Evolutionary conservation across 768 basidiomycete genomes (phyloP).

Genomic region (Candolleomyces eurysporus): DNA sequence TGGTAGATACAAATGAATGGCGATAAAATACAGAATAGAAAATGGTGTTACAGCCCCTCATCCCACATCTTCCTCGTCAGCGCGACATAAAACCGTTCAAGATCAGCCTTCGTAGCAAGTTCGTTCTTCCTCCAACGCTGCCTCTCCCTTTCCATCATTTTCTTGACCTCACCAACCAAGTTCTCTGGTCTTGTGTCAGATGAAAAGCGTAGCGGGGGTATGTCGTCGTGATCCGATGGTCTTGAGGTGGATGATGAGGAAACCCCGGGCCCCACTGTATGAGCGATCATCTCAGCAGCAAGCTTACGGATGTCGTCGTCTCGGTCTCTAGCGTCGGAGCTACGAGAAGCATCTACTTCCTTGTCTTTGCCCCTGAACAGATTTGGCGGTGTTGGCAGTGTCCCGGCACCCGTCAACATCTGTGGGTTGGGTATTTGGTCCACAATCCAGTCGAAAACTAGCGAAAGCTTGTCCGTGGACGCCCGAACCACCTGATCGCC

Average conservation of each 20-base stretch:
- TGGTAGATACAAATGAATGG: not conserved
- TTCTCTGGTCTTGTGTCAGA: not conserved
- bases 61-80: conserved; percentile 88
- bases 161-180: conserved; percentile 19
- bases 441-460: conserved; percentile 77
- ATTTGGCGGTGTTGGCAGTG: conserved; percentile 11
- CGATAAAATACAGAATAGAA: not conserved
- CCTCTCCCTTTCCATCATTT: conserved; percentile 23
- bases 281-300: not conserved
- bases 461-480: conserved; percentile 70
- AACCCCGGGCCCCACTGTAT: not conserved
- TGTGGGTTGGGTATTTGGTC: conserved; percentile 58
- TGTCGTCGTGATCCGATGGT: too few relatives aligned
- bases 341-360: not conserved
- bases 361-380: not conserved
- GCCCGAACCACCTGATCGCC: conserved; percentile 59
- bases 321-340: not conserved
- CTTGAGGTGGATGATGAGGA: not conserved
- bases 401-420: conserved; percentile 8
- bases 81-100: conserved; percentile 90
- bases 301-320: not conserved
- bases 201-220: not conserved
- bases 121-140: conserved; percentile 42
- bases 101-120: conserved; percentile 63
- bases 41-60: conserved; percentile 66